Evolutionary conservation across 1,284 basidiomycete genomes (phyloP).

Genomic region (Moesziomyces sp.): DNA sequence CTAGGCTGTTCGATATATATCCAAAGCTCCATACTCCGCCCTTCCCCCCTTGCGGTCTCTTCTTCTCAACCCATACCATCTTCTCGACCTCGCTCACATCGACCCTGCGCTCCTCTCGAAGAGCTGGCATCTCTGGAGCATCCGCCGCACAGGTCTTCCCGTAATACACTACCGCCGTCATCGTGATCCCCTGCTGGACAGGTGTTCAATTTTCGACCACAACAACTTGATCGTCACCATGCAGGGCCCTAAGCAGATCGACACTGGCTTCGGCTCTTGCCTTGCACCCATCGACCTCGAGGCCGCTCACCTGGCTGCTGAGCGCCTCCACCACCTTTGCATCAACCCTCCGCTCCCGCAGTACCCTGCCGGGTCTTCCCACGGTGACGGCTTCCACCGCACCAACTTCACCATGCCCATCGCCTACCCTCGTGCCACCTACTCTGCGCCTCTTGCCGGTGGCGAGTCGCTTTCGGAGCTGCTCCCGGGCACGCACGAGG

Average conservation of each 20-base stretch:
- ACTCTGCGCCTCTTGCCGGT: slow-evolving; percentile 39
- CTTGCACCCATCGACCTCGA: slow-evolving; percentile 45
- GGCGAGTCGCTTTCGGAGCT: slow-evolving; percentile 42
- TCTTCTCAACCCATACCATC: slow-evolving; percentile 4
- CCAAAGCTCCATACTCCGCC: neutral
- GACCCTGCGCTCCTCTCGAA: slow-evolving; percentile 14
- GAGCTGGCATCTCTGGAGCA: slow-evolving; percentile 32
- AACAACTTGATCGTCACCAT: slow-evolving; percentile 6
- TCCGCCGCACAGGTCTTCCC: neutral
- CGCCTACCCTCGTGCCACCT: slow-evolving; percentile 42
- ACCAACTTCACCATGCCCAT: slow-evolving; percentile 42
- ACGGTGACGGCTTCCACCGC: slow-evolving; percentile 32
- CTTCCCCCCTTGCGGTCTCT: neutral
- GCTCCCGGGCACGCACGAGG: slow-evolving; percentile 41
- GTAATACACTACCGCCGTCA: slow-evolving; percentile 1
- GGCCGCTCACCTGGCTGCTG: slow-evolving; percentile 35
- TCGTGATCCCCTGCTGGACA: slow-evolving; percentile 31
- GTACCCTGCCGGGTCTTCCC: slow-evolving; percentile 31
- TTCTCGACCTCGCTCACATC: slow-evolving; percentile 10
- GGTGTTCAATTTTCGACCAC: neutral
- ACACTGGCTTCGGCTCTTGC: slow-evolving; percentile 43
- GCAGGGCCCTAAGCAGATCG: slow-evolving; percentile 44
- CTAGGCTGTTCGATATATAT: slow-evolving; percentile 9
- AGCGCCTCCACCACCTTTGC: slow-evolving; percentile 35
- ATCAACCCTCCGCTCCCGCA: slow-evolving; percentile 38